Base-by-base conservation (phyloP, 2,329 filamentous ascomycete species). In the Orbilia blumenaviensis region DNA sequence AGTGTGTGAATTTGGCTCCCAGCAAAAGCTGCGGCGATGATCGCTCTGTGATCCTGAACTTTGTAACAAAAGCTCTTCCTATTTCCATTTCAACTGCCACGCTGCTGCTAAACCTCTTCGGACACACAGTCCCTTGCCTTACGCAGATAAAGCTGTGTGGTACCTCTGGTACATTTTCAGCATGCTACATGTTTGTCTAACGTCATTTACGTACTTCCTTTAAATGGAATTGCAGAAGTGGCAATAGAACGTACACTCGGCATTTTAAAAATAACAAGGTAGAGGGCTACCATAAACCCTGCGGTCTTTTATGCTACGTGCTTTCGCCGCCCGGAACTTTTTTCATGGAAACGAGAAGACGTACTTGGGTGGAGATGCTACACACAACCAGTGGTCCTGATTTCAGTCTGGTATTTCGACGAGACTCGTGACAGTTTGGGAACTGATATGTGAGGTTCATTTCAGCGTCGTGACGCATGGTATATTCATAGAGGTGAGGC, bases 281-380 rank as follows among this genome's bases (percentile, higher is more conserved):
- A 41, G 3, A 25, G 50, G 29, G 41, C 16, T 36, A 23, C 27
- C 63, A 56, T 50, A 32, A 66, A 42, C 25, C n/a, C 14, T 44
- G 72, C 72, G 72, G 72, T 61, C 29, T 69, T 76, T 76, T 69
- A 50, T 69, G 72, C 72, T 69, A 76, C 72, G 72, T 69, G 32
- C 72, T 76, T 76, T 69, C 72, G 27, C 72, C 72, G 72, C 72
- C 69, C 58, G 50, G 14, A 32, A 46, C n/a, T 61, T 25, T 50
- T 23, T 41, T 56, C 52, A 38, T 50, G 64, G 52, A 76, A 76
- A 60, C 48, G 72, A 76, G 72, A 76, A 76, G 72, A 69, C 72
- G 72, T 76, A 76, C 72, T 34, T 46, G 58, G 58, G 72, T 68
- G 62, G 52, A n/a, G 32, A 69, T 25, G 72, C 50, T 69, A 76